phyloP scores from a whole-genome alignment of 169 alveolate genomes.

The Eimeria sp. region DNA sequence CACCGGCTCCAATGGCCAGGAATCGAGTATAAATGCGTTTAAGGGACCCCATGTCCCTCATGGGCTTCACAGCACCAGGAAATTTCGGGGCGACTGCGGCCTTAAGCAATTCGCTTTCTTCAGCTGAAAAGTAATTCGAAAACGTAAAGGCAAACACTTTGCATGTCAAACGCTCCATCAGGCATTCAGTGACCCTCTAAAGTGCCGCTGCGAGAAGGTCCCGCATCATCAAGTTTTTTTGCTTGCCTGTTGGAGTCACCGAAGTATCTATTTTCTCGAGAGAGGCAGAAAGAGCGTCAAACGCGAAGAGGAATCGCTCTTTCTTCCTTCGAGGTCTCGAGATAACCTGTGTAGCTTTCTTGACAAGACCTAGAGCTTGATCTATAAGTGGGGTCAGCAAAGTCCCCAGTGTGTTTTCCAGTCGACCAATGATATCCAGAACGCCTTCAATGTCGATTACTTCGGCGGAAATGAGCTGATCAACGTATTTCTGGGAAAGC shows the following conservation, averaged over 20 bases:
- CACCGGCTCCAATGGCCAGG: constrained; percentile 28
- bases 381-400: constrained; percentile 53
- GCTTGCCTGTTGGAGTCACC: constrained; percentile 59
- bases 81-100: background rate
- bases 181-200: background rate
- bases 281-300: constrained; percentile 34
- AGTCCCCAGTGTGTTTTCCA: constrained; percentile 29
- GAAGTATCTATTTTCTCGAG: constrained; percentile 14
- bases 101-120: background rate
- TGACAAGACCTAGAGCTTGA: constrained; percentile 38
- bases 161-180: background rate
- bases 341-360: constrained; percentile 26
- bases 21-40: constrained; percentile 24
- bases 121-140: background rate
- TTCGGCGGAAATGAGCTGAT: constrained; percentile 58
- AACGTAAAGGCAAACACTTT: background rate
- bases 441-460: constrained; percentile 42
- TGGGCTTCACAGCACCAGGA: constrained; percentile 17
- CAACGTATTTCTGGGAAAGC: constrained; percentile 52
- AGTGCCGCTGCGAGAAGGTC: background rate
- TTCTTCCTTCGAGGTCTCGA: background rate
- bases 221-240: background rate
- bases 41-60: constrained; percentile 49
- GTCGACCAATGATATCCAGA: constrained; percentile 32
- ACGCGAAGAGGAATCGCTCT: constrained; percentile 8